Base-by-base conservation (phyloP, 2,329 filamentous ascomycete species). In the Colletotrichum australisinense region DNA sequence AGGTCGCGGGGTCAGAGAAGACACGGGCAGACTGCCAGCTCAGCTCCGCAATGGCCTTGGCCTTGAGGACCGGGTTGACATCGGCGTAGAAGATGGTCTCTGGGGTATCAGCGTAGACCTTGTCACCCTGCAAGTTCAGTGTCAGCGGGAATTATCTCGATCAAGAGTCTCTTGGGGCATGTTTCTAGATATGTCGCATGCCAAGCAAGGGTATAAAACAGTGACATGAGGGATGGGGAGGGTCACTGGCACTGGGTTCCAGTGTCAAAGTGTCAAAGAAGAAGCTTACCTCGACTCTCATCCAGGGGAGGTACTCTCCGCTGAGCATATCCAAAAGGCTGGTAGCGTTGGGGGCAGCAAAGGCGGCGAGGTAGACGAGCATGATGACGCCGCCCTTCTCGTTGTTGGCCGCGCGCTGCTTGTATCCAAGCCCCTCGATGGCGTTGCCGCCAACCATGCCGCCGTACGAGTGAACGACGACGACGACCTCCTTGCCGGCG, bases 381-480 rank as follows among this genome's bases (percentile, higher is more conserved):
- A 79, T 79, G 8, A 81, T 75, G 1, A 86, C 80, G 5, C 85
- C 84, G 1, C 84, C 84, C 4, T 77, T 72, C 57, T 82, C 73
- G 2, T 80, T 83, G 3, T 76, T 75, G 0, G 69, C 73, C 35
- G 76, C 74, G 12, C 84, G 79, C 49, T 83, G 76, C 46, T 78
- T 78, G 60, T 83, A 80, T 2, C 81, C 79, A 1, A 83, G 76
- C 0, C 82, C 82, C 14, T 78, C 74, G 9, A 86, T 76, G 0
- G 83, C 85, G 58, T 82, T 82, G 32, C 79, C 78, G 8, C 80
- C 81, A 1, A 85, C 78, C 1, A 84, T 77, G 16, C 85, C 85
- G n/a, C 83, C 82, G 77, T 85, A 86, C 2, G 83, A 86, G 74
- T 88, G 85, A 5, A 81, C 79, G 5, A 84, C 75, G 2, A 87